A percentile compares a stretch with the other conserved stretches of the same genome.
These are phyloP conservation scores for Coemansia aciculifera DNA, from an alignment of 192 early-diverging fungal genomes.

Conservation along the genomic window DNA sequence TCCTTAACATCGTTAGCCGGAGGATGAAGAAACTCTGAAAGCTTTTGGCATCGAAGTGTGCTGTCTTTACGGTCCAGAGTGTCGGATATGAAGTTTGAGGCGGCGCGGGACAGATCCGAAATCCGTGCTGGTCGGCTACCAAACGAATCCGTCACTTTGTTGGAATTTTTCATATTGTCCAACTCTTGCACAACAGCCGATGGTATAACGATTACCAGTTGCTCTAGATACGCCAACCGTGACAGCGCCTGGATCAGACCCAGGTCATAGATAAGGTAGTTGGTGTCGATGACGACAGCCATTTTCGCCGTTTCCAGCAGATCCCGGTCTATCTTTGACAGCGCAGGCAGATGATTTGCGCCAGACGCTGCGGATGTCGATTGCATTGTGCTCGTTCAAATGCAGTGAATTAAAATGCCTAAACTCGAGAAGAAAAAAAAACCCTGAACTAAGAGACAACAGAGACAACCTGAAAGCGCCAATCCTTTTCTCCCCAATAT, in stretches of 20 bases:
- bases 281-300: slow-evolving; percentile 44
- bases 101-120: slow-evolving; percentile 23
- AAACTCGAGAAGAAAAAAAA: not conserved
- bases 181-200: slow-evolving; percentile 48
- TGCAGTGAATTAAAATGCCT: not conserved
- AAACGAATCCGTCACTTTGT: not conserved
- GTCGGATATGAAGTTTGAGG: slow-evolving; percentile 37
- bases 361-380: not conserved
- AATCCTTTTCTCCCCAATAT: not conserved
- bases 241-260: slow-evolving; percentile 20
- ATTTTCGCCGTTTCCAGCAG: slow-evolving; percentile 18
- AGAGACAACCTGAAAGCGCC: not conserved
- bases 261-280: slow-evolving; percentile 44
- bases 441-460: not conserved
- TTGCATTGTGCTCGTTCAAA: not conserved
- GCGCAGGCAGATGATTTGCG: not conserved
- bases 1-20: no score
- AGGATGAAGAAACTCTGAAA: slow-evolving; percentile 33
- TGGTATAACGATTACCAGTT: slow-evolving; percentile 35
- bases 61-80: slow-evolving; percentile 23
- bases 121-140: not conserved
- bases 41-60: slow-evolving; percentile 36
- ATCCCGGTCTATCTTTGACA: not conserved
- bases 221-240: not conserved
- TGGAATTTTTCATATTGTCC: slow-evolving; percentile 31